Evolutionary conservation across 176 grass and related monocot genomes (phyloP).

Genomic region (Rhynchospora breviuscula): DNA sequence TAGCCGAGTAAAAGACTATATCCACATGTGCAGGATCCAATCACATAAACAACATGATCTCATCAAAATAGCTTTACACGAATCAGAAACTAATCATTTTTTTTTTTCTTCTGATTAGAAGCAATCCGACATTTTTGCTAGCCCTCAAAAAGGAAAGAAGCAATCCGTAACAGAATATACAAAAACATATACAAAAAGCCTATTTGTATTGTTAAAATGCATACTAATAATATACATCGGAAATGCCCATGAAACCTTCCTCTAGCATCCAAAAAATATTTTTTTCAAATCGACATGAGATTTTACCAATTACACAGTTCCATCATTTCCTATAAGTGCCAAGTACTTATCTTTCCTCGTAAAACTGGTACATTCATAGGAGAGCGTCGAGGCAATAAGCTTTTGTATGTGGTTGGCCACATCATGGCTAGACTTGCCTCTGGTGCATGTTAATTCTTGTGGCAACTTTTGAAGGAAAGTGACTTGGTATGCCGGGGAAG

Average conservation of each 20-base stretch:
- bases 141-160: no score
- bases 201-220: no score
- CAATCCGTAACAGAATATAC: no score
- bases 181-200: no score
- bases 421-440: slow-evolving; percentile 56
- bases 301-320: slow-evolving; percentile 35
- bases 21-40: no score
- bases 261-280: slow-evolving; percentile 34
- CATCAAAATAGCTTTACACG: no score
- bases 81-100: no score
- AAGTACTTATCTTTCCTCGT: slow-evolving; percentile 76
- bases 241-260: neutral
- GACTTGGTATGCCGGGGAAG: slow-evolving; percentile 56
- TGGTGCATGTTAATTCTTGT: slow-evolving; percentile 50
- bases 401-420: slow-evolving; percentile 79
- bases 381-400: slow-evolving; percentile 57
- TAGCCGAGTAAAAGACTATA: no score
- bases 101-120: no score
- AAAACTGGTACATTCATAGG: slow-evolving; percentile 69
- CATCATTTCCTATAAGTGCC: slow-evolving; percentile 56
- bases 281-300: slow-evolving; percentile 30
- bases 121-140: no score
- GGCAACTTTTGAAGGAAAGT: slow-evolving; percentile 69
- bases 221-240: no score
- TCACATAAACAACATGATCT: no score